Conservation (phyloP, 306 rosid genomes). For the Prunus kanzakura region DNA sequence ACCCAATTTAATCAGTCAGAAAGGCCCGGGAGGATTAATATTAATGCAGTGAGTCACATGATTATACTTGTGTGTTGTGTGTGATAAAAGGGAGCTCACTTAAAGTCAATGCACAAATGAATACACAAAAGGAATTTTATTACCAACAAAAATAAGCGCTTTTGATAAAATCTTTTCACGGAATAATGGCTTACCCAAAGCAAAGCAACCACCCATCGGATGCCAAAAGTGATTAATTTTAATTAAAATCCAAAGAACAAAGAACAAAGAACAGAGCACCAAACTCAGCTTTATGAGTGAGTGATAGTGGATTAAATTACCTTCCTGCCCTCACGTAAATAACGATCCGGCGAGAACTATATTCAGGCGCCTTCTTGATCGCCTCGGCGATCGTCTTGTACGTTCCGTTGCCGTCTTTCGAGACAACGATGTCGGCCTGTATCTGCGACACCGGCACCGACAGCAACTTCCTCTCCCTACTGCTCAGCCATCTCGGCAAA, state of each 20-base stretch:
- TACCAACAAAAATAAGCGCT: neutral
- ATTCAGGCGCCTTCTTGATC: constrained; percentile 65
- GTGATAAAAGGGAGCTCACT: neutral
- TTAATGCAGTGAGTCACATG: constrained; percentile 28
- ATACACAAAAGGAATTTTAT: neutral
- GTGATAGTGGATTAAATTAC: constrained; percentile 26
- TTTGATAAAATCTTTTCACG: neutral
- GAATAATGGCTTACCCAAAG: neutral
- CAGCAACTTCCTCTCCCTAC: constrained; percentile 63
- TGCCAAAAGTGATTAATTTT: neutral
- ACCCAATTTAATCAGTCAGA: neutral
- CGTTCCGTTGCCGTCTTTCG: constrained; percentile 66
- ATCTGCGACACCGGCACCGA: constrained; percentile 42
- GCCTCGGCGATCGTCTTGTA: constrained; percentile 68
- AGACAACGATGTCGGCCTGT: constrained; percentile 71
- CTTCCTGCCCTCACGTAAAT: constrained; percentile 93
- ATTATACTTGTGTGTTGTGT: constrained; percentile 3
- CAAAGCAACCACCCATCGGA: neutral
- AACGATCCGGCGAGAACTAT: constrained; percentile 48
- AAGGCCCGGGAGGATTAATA: too few species aligned
- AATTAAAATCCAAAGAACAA: neutral
- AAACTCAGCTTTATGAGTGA: neutral
- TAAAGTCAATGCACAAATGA: constrained; percentile 37
- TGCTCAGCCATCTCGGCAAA: constrained; percentile 68
- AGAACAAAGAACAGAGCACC: too few species aligned